Evolutionary conservation across 2,329 filamentous ascomycete genomes (phyloP).

Genomic region (Neoarthrinium moseri): DNA sequence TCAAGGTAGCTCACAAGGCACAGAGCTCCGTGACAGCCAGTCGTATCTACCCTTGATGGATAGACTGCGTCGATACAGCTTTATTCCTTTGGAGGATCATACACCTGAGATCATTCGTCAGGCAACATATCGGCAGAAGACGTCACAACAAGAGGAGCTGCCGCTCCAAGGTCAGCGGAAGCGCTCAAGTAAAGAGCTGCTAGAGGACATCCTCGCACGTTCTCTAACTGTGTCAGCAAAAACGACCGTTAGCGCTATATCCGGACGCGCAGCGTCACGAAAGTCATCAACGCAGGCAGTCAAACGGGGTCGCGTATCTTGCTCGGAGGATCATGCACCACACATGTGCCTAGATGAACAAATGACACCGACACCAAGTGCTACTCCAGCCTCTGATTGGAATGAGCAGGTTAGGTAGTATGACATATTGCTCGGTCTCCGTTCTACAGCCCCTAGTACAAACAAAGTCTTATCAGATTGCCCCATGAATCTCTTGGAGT

Average conservation of each 20-base stretch:
- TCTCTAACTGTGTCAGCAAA: too few species aligned
- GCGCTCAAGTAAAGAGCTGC: constrained; percentile 18
- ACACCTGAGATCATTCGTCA: constrained; percentile 18
- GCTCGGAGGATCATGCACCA: neutral
- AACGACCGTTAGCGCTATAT: too few species aligned
- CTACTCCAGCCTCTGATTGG: neutral
- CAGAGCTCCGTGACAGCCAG: neutral
- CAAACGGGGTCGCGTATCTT: neutral
- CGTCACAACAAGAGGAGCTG: constrained; percentile 8
- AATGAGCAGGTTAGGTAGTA: too few species aligned
- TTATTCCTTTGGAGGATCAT: constrained; percentile 23
- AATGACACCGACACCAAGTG: neutral
- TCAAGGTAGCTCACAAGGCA: neutral
- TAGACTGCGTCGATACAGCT: constrained; percentile 24
- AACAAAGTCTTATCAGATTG: too few species aligned
- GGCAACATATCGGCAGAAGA: neutral
- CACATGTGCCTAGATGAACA: neutral
- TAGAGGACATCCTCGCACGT: constrained; percentile 21
- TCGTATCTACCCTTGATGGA: constrained; percentile 14
- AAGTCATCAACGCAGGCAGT: too few species aligned
- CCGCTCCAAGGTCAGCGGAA: constrained; percentile 10
- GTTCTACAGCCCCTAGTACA: too few species aligned
- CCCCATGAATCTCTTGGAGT: too few species aligned
- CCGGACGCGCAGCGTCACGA: too few species aligned
- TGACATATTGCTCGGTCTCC: too few species aligned